Evolutionary conservation across 2,329 filamentous ascomycete species (phyloP), one percentile per base, ranked within the genome.

Genomic region (Aspergillus ochraceoroseus): DNA sequence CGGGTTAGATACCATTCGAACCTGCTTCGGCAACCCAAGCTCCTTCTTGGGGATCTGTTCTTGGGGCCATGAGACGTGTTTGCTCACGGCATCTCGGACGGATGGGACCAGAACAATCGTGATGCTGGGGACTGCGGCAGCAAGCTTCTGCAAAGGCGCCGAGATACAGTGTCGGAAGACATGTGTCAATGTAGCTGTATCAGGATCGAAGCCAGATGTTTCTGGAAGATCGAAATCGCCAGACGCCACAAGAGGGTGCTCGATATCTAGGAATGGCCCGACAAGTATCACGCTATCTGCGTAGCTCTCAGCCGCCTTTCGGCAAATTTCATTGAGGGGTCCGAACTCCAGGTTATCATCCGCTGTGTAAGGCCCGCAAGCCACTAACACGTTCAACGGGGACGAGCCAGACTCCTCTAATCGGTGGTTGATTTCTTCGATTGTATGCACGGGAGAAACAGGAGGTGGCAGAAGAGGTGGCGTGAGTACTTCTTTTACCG

Each of bases 281-380:
- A 78, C 72, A 6, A 98, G 73, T 29, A 96, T 75, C 18, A 98
- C 68, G 2, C 79, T 78, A 61, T 98, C 92, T 7, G 83, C 85
- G 49, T 79, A 82, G 14, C 75, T 77, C 49, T 87, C 80, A 11
- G 80, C 80, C 6, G 89, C 88, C 54, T 83, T 82, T 51, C 77
- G 76, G 59, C 90, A 90, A 11, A 98, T 74, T 19, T 85, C 80
- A 55, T 88, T 81, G 1, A 98, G 71, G 5, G 90, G 85, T 56
- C 94, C 85, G 59, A 89, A 98, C 51, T 88, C 84, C 31, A 98
- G 80, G 57, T 94, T 94, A 56, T 90, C 85, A 53, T 96, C 89
- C 2, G 88, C 80, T 0, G 89, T 95, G 65, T 94, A 98, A 0
- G 92, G 92, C 0, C 92, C 92, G 0, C 87, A 79, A 1, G 84